These are phyloP conservation scores for Protomyces lactucae-debilis DNA, from an alignment of 1,139 yeast species.

Conservation along the genomic window DNA sequence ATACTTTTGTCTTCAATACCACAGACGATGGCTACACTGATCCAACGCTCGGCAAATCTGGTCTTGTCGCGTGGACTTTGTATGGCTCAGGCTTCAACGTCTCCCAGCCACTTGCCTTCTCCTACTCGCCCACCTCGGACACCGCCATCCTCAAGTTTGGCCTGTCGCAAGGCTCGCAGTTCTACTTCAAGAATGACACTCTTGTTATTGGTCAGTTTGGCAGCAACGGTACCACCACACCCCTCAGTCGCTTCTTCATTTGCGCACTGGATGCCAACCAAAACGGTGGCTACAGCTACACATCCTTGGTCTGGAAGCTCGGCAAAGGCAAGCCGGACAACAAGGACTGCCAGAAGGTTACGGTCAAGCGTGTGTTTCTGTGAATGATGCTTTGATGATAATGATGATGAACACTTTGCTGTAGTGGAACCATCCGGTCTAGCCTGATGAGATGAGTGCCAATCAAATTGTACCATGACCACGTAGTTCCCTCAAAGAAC, in stretches of 20 bases:
- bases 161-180: neutral
- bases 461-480: neutral
- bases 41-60: neutral
- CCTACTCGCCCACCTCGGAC: conserved; percentile 11
- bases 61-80: conserved; percentile 6
- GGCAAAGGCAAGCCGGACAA: conserved; percentile 12
- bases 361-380: conserved; percentile 12
- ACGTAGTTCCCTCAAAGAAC: neutral
- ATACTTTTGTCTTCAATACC: conserved; percentile 3
- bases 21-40: neutral
- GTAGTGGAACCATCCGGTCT: neutral
- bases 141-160: neutral
- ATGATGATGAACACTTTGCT: neutral
- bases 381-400: neutral
- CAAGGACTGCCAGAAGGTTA: conserved; percentile 6
- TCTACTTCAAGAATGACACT: conserved; percentile 4
- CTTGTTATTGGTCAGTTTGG: conserved; percentile 1
- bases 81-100: neutral
- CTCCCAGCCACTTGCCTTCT: conserved; percentile 1
- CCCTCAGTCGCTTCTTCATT: neutral
- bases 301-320: conserved; percentile 5
- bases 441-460: neutral
- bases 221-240: neutral
- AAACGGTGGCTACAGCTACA: neutral
- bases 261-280: neutral